Base-by-base conservation (phyloP, 106 monocot genomes). In the Allium sativum region DNA sequence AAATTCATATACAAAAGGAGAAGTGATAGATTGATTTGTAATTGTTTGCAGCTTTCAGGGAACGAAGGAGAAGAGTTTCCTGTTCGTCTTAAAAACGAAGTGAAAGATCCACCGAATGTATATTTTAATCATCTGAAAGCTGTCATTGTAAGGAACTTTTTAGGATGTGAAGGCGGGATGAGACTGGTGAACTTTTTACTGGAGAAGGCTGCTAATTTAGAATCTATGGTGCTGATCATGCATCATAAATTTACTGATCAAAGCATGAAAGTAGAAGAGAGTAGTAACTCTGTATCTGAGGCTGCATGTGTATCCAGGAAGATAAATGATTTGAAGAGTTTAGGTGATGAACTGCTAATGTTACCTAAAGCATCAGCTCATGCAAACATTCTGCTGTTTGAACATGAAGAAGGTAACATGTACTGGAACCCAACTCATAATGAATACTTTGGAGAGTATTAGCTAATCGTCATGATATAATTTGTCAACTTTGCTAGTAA, bases 131-230 rank as follows among this genome's bases (percentile, higher is more conserved):
- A 48, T 62, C 62, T 62, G 18, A 83, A 72, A 65, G 46, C 50
- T 55, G 70, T 79, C 65, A 67, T 73, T 55, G 8, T 83, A 18
- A 67, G 62, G 50, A 79, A 79, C 42, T 84, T 84, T 58, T 65
- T 53, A 63, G 78, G 84, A 48, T 21, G 61, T 20, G 44, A n/a
- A 13, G 53, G 8, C 13, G 84, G 69, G 45, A 76, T 84, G 57
- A 72, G 69, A 44, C 48, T 84, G 53, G 69, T 70, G 31, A 76
- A 47, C 7, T 83, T 79, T 65, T 69, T 79, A 15, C 72, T 79
- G 3, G 59, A 79, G 52, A 83, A 72, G 18, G 68, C 74, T n/a
- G n/a, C 16, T 45, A 42, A 42, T 40, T 65, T 82, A 44, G 78
- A 79, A 46, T 56, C 55, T 10, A 9, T 83, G 59, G 45, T 79